Evolutionary conservation across 2,329 filamentous ascomycete species (phyloP).

Genomic region (Chrysoporthe deuterocubensis): DNA sequence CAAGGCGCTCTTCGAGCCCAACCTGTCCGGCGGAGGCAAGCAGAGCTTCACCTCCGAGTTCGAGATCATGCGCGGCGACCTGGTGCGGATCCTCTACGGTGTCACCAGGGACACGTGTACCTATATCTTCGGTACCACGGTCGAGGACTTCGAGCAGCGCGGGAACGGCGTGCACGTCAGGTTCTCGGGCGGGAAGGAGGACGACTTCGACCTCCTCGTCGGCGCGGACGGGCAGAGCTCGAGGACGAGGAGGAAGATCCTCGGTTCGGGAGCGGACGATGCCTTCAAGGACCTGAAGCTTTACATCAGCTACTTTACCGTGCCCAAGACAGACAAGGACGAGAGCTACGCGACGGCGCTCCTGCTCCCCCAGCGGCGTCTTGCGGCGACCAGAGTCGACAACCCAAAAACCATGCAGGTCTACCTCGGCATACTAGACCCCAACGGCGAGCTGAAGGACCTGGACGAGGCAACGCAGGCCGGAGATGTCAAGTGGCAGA

Average conservation of each 20-base stretch:
- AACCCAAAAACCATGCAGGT: slow-evolving; percentile 38
- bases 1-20: slow-evolving; percentile 45
- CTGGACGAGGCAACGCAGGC: slow-evolving; percentile 16
- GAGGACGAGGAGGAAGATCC: slow-evolving; percentile 47
- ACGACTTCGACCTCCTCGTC: slow-evolving; percentile 55
- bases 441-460: slow-evolving; percentile 2
- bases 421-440: slow-evolving; percentile 18
- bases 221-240: slow-evolving; percentile 59
- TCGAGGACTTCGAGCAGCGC: slow-evolving; percentile 37
- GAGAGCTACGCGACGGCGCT: slow-evolving; percentile 5
- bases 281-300: slow-evolving; percentile 33
- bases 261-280: slow-evolving; percentile 36
- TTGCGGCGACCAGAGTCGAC: slow-evolving; percentile 44
- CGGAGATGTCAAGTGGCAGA: slow-evolving; percentile 21
- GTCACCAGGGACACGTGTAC: slow-evolving; percentile 35
- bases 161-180: slow-evolving; percentile 33
- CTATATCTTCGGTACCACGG: slow-evolving; percentile 36
- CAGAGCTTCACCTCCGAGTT: slow-evolving; percentile 58
- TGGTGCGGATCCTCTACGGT: slow-evolving; percentile 56
- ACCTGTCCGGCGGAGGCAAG: slow-evolving; percentile 45
- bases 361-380: slow-evolving; percentile 37
- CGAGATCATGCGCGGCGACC: slow-evolving; percentile 63
- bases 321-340: slow-evolving; percentile 21
- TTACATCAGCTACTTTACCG: slow-evolving; percentile 33
- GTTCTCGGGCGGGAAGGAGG: slow-evolving; percentile 48